These are phyloP conservation scores for Acacia pycnantha DNA, from an alignment of 331 rosid species.

Conservation along the genomic window DNA sequence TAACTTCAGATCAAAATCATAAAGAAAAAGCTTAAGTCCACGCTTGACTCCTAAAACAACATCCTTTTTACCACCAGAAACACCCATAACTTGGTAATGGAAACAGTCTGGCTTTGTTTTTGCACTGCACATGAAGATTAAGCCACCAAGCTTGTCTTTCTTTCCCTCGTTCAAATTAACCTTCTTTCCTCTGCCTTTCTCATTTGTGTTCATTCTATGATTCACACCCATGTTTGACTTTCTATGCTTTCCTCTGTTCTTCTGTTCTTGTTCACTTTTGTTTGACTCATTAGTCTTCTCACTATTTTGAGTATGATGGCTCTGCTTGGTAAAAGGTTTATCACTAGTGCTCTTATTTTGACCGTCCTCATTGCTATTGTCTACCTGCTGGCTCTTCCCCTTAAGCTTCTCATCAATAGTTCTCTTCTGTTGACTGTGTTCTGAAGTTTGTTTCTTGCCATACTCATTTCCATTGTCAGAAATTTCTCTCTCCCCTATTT, in stretches of 20 bases:
- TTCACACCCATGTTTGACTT: slow-evolving; percentile 29
- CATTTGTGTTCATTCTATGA: slow-evolving; percentile 35
- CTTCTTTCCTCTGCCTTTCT: slow-evolving; percentile 19
- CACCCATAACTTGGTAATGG: slow-evolving; percentile 71
- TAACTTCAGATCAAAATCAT: slow-evolving; percentile 85
- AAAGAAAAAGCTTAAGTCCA: slow-evolving; percentile 80
- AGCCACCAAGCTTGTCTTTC: slow-evolving; percentile 70
- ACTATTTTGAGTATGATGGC: neutral
- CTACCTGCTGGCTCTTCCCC: slow-evolving; percentile 24
- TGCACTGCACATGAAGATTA: slow-evolving; percentile 89
- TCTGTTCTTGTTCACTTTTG: slow-evolving; percentile 37
- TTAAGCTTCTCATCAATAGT: slow-evolving; percentile 17
- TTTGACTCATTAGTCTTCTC: slow-evolving; percentile 25
- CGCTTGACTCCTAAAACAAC: slow-evolving; percentile 61
- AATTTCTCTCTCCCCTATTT: slow-evolving; percentile 26
- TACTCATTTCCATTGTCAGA: slow-evolving; percentile 24
- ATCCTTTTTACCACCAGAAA: slow-evolving; percentile 62
- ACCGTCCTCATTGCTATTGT: slow-evolving; percentile 26
- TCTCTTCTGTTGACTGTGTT: neutral
- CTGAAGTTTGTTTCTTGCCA: slow-evolving; percentile 18
- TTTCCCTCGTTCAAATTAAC: slow-evolving; percentile 31
- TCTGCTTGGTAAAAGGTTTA: neutral
- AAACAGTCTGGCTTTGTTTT: slow-evolving; percentile 96
- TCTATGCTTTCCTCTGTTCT: slow-evolving; percentile 28
- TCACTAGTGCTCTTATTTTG: slow-evolving; percentile 28